Evolutionary conservation across 176 grass and related monocot species (phyloP), one percentile per base, ranked within the genome.

Genomic region (Alloteropsis semialata): DNA sequence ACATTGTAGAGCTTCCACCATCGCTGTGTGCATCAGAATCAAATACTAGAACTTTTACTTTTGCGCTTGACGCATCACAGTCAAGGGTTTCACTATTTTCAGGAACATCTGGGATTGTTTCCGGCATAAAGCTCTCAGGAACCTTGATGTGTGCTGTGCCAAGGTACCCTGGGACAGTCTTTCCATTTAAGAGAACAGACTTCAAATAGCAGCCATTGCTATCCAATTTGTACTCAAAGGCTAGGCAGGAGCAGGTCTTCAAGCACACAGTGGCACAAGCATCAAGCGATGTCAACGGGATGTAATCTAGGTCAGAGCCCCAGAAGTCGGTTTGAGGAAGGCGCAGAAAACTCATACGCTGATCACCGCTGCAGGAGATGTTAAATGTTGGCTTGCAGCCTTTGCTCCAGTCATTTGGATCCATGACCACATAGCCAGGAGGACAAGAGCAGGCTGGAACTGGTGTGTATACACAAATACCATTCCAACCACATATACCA

Each of bases 401-500:
- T 62, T 65, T 78, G 88, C 64, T 77, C 72, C 88, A 82, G 15
- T 86, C 72, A 30, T 16, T 53, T 10, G 70, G 76, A 54, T 89
- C 82, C 15, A 10, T 81, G n/a, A 70, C 14, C 51, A 29, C 77
- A 65, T 81, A 85, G 0, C 70, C 82, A 36, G 77, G 87, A 64
- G 82, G 71, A 16, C 87, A 89, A 18, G 17, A 57, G 25, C 87
- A 89, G 14, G 21, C 6, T 10, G 62, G 42, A 22, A 2, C 29
- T 28, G 70, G 82, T 8, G 65, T 46, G 65, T 82, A 86, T 1
- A 57, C 56, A 46, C 83, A 90, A 27, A 86, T 55, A 45, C 83
- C 83, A 19, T 89, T 82, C 73, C 61, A 64, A 56, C 88, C 83
- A 64, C 88, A 90, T 58, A 90, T 50, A 2, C 88, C 88, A 12